Base-by-base conservation (phyloP, 345 rosid genomes). In the Adansonia digitata region DNA sequence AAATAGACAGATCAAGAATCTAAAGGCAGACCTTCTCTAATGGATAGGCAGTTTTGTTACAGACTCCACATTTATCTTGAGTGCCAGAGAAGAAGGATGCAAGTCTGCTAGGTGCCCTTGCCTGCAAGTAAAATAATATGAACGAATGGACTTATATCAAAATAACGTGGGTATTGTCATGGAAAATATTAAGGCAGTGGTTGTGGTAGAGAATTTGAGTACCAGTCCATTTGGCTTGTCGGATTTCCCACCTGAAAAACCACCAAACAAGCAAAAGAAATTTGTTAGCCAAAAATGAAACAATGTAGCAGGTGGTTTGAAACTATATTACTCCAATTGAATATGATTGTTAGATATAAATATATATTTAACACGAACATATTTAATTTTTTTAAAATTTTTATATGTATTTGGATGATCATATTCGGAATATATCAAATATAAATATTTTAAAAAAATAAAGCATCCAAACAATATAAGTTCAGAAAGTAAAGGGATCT, bases 11-110 rank as follows among this genome's bases (percentile, higher is more conserved):
- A 61, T 27, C 22, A 34, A 22, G 13, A 34, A 27, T 43, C 2
- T 43, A 27, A n/a, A 12, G 7, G 48, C 64, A 67, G 29, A 89
- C 97, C 98, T 91, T 93, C 81, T 93, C 98, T 49, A 89, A 78
- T 12, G 97, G 97, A 73, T 93, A 93, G 52, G 88, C 94, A 37
- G 93, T 93, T 84, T 93, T 93, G 78, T 80, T 71, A 68, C 98
- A 91, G 29, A 87, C 74, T 39, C 92, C 77, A 24, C 98, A 93
- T 84, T 91, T 93, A 77, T 93, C 97, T 48, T 85, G 90, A 62
- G 98, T 93, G 72, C 97, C 94, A 57, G 84, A 86, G 90, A 93
- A 93, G 84, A 85, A 53, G 72, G 91, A 81, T 0, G 98, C 90
- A 35, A 93, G 79, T 80, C 85, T 90, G 81, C 92, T 93, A 60